phyloP scores from a whole-genome alignment of 345 rosid species.

The Atalantia buxifolia region DNA sequence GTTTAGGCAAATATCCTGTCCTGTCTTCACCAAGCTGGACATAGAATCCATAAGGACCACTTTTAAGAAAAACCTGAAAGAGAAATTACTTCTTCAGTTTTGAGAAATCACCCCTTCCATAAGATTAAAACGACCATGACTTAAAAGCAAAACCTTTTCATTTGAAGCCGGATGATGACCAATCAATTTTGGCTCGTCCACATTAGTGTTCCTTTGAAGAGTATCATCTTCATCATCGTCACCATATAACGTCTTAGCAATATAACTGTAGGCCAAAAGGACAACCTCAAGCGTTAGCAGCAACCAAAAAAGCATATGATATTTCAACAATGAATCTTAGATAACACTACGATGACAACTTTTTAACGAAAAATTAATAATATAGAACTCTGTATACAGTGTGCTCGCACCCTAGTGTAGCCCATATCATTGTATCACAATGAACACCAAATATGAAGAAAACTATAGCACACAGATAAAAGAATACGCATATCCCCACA shows the following conservation, averaged over 20 bases:
- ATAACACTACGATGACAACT: background rate
- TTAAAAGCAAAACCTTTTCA: conserved; percentile 65
- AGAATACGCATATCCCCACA: background rate
- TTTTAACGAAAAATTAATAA: background rate
- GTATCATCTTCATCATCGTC: conserved; percentile 61
- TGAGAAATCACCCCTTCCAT: background rate
- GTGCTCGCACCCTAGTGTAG: background rate
- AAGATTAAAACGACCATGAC: conserved; percentile 12
- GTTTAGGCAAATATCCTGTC: conserved; percentile 66
- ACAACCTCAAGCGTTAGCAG: conserved; percentile 3
- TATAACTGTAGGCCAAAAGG: conserved; percentile 44
- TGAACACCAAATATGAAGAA: no score
- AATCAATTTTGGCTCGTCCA: conserved; percentile 81
- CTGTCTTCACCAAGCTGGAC: conserved; percentile 95
- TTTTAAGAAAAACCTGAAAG: conserved; percentile 74
- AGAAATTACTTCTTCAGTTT: conserved; percentile 1
- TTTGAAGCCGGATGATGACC: conserved; percentile 76
- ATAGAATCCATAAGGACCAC: conserved; percentile 90
- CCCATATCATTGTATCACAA: no score
- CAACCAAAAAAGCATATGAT: background rate
- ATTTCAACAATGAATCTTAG: background rate
- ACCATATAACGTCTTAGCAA: conserved; percentile 84
- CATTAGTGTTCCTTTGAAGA: conserved; percentile 34
- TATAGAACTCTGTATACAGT: background rate
- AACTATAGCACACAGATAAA: no score